These are phyloP conservation scores for Phytophthora macrochlamydospora DNA, from an alignment of 352 stramenopile species.

Conservation along the genomic window DNA sequence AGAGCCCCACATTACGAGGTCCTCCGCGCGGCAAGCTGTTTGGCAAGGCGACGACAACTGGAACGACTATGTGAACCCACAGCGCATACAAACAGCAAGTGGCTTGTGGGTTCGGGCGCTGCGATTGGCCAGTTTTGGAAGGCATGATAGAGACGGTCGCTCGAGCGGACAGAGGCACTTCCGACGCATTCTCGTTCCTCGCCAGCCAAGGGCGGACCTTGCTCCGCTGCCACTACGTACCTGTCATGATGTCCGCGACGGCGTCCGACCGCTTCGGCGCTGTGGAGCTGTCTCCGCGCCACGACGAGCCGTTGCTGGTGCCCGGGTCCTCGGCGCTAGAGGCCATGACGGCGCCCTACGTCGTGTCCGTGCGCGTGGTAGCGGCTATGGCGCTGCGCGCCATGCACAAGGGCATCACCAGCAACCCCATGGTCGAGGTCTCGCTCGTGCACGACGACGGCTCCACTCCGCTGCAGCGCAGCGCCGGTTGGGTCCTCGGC, in stretches of 20 bases:
- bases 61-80: neutral
- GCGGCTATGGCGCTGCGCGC: constrained; percentile 59
- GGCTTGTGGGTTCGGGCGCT: neutral
- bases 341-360: constrained; percentile 59
- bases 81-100: neutral
- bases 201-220: constrained; percentile 19
- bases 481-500: constrained; percentile 48
- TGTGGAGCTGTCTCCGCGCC: constrained; percentile 60
- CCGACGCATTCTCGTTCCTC: constrained; percentile 13
- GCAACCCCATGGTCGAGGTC: constrained; percentile 74
- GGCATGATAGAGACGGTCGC: neutral
- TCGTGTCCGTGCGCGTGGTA: constrained; percentile 66
- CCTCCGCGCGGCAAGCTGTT: neutral
- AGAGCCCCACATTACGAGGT: neutral
- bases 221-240: constrained; percentile 5
- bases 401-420: constrained; percentile 74
- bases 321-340: constrained; percentile 62
- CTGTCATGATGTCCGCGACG: constrained; percentile 31
- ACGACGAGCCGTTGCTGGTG: constrained; percentile 64
- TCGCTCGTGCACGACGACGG: constrained; percentile 69
- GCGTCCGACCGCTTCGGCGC: constrained; percentile 39
- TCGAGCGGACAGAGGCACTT: too few species aligned
- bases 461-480: constrained; percentile 27
- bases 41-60: neutral
- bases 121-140: neutral